phyloP scores from a whole-genome alignment of 257 asterid genomes.

The Fraxinus pennsylvanica region DNA sequence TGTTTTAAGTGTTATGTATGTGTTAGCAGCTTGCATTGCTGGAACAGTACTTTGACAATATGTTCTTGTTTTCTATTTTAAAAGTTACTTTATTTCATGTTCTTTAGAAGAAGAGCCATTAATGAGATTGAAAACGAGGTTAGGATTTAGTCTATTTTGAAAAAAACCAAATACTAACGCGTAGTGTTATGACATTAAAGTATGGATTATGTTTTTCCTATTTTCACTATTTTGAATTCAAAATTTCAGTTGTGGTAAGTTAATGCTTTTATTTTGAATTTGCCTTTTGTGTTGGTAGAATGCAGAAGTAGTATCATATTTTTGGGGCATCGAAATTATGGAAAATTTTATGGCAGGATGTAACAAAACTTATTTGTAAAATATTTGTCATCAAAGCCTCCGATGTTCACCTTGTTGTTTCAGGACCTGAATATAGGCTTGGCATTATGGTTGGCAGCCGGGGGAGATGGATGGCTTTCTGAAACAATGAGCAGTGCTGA shows the following conservation, averaged over 20 bases:
- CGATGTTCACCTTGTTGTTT: constrained; percentile 16
- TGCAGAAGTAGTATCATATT: not conserved
- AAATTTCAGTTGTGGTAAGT: not conserved
- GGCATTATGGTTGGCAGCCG: constrained; percentile 94
- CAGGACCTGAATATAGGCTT: constrained; percentile 95
- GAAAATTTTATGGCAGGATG: not conserved
- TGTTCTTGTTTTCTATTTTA: not conserved
- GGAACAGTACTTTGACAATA: not conserved
- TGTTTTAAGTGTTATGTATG: not conserved
- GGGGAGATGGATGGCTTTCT: constrained; percentile 81
- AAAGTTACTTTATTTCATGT: not conserved
- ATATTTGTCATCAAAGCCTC: not conserved
- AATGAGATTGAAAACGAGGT: not conserved
- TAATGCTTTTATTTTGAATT: not conserved
- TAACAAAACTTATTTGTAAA: not conserved
- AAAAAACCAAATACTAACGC: not conserved
- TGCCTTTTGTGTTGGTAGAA: not conserved
- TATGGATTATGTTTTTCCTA: not conserved
- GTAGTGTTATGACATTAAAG: not conserved
- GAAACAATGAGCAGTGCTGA: constrained; percentile 31
- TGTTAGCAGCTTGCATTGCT: not conserved
- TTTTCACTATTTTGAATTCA: not conserved
- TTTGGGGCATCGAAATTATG: not conserved
- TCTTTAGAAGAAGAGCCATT: not conserved
- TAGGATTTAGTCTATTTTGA: not conserved